phyloP scores from a whole-genome alignment of 306 rosid genomes.

The Luffa acutangula region DNA sequence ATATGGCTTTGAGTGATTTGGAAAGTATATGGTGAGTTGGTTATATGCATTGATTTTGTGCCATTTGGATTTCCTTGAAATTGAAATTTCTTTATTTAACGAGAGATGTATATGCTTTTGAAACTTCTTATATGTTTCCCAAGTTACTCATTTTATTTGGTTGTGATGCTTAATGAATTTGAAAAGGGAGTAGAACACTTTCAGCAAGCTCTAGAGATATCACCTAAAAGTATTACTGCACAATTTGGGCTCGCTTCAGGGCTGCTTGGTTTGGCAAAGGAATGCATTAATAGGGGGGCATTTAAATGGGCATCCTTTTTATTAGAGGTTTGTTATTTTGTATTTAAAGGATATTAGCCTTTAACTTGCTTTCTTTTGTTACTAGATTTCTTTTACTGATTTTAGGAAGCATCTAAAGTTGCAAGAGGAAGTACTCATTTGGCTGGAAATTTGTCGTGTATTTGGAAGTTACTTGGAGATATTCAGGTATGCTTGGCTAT shows the following conservation, averaged over 20 bases:
- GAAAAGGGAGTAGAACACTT: conserved; percentile 78
- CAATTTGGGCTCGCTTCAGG: conserved; percentile 82
- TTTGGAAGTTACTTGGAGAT: conserved; percentile 85
- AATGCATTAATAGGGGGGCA: conserved; percentile 61
- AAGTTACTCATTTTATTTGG: conserved; percentile 14
- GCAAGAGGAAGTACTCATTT: conserved; percentile 39
- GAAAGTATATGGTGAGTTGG: background rate
- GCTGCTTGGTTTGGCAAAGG: conserved; percentile 72
- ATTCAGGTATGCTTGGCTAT: conserved; percentile 43
- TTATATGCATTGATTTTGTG: background rate
- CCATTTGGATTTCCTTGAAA: background rate
- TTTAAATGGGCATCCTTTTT: conserved; percentile 75
- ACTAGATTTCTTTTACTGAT: conserved; percentile 11
- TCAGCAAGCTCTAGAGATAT: conserved; percentile 60
- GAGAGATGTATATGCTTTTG: background rate
- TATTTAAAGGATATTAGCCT: background rate
- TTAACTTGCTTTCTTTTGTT: background rate
- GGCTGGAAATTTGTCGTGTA: conserved; percentile 55
- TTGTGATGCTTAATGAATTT: background rate
- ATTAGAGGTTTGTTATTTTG: conserved; percentile 48
- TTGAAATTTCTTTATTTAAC: background rate
- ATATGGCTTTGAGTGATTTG: background rate
- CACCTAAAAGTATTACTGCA: conserved; percentile 60
- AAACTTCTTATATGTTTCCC: background rate
- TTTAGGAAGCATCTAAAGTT: conserved; percentile 76